A percentile compares a stretch with the other conserved stretches of the same genome.
Evolutionary conservation across 345 rosid species (phyloP).

Genomic region (Pelargonium nanum): DNA sequence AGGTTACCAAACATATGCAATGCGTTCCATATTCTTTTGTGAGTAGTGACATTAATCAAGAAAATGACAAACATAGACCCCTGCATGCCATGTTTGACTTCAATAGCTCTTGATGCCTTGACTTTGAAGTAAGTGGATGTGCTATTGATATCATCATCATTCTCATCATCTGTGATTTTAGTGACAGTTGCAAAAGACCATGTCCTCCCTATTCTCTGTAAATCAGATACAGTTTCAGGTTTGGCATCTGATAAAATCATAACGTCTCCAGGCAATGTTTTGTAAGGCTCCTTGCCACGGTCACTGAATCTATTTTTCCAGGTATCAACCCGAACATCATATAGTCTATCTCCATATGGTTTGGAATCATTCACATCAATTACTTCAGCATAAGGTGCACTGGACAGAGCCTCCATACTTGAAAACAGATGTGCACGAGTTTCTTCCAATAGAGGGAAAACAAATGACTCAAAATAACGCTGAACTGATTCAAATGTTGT

Average conservation of each 20-base stretch:
- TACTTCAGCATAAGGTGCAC: slow-evolving; percentile 27
- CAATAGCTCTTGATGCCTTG: slow-evolving; percentile 3
- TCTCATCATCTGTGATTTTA: slow-evolving; percentile 1
- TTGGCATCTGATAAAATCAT: slow-evolving; percentile 21
- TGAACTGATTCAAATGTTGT: slow-evolving; percentile 17
- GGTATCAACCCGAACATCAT: slow-evolving; percentile 17
- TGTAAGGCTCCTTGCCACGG: slow-evolving; percentile 24
- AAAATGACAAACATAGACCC: slow-evolving; percentile 20
- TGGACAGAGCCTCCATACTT: slow-evolving; percentile 18
- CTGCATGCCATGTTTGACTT: background rate
- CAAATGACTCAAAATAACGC: slow-evolving; percentile 22
- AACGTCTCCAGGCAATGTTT: slow-evolving; percentile 32
- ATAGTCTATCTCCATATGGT: slow-evolving; percentile 1
- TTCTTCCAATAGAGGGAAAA: slow-evolving; percentile 37
- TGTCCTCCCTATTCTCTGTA: slow-evolving; percentile 19
- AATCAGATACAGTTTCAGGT: slow-evolving; percentile 28
- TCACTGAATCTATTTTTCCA: slow-evolving; percentile 29
- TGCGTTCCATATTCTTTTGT: slow-evolving; percentile 28
- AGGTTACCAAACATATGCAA: slow-evolving; percentile 20
- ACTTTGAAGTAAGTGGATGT: slow-evolving; percentile 17
- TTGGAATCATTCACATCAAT: background rate
- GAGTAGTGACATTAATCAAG: slow-evolving; percentile 23
- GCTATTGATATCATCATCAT: background rate
- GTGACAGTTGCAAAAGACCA: slow-evolving; percentile 23
- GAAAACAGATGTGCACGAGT: slow-evolving; percentile 27